A percentile compares a stretch with the other conserved stretches of the same genome.
These are phyloP conservation scores for Cardamine resedifolia DNA, from an alignment of 345 rosid species.

Conservation along the genomic window DNA sequence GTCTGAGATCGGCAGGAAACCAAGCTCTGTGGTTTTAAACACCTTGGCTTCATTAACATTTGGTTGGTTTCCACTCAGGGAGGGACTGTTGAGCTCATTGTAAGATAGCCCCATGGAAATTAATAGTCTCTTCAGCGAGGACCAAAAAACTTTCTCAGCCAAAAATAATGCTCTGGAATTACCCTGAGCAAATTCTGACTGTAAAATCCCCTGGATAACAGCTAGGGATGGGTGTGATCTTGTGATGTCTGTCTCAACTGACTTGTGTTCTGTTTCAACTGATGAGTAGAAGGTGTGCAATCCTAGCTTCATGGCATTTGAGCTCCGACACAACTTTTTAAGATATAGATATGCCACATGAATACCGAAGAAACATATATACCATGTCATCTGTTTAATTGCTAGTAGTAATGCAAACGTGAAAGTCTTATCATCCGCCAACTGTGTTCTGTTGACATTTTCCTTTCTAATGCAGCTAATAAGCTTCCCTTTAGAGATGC, in stretches of 20 bases:
- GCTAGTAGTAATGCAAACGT: constrained; percentile 50
- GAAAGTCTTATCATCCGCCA: constrained; percentile 40
- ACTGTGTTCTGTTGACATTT: constrained; percentile 32
- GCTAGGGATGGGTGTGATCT: constrained; percentile 53
- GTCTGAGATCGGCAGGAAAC: constrained; percentile 44
- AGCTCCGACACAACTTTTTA: constrained; percentile 48
- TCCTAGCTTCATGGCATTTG: constrained; percentile 45
- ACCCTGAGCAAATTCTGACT: constrained; percentile 34
- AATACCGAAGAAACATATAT: constrained; percentile 61
- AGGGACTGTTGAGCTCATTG: constrained; percentile 39
- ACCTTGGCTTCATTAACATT: constrained; percentile 25
- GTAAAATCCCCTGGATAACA: constrained; percentile 50
- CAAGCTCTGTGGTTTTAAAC: constrained; percentile 25
- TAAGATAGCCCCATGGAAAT: constrained; percentile 50
- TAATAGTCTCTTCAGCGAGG: constrained; percentile 50
- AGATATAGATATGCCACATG: constrained; percentile 47
- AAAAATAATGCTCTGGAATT: constrained; percentile 47
- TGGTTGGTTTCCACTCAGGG: constrained; percentile 32
- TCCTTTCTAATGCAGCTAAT: constrained; percentile 49
- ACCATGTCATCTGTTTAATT: constrained; percentile 64
- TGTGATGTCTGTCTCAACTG: constrained; percentile 41
- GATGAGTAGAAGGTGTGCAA: constrained; percentile 45
- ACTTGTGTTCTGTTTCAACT: constrained; percentile 38
- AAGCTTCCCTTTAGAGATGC: constrained; percentile 53
- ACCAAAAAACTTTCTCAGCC: constrained; percentile 57